Evolutionary conservation across 208 protist genomes (phyloP), one percentile per base, ranked within the genome.

Genomic region (Borovskyia barvae): DNA sequence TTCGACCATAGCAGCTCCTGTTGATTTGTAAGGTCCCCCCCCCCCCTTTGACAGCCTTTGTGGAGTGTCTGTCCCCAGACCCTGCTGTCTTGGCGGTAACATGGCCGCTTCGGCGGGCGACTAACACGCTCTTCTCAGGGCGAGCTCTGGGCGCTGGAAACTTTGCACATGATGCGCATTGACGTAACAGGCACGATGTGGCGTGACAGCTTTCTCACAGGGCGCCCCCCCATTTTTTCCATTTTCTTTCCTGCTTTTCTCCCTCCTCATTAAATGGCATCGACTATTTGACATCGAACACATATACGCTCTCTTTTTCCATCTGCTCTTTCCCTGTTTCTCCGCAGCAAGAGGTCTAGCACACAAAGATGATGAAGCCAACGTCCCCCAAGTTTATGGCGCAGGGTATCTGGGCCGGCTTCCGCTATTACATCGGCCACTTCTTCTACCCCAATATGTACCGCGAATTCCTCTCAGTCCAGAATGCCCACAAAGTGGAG

Each of bases 361-460:
- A 47, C 22, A 25, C 62, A 25, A 82, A 66, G 46, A 93, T 85
- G 77, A 87, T 93, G 86, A 82, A 82, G 66, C 72, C 82, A 19
- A 93, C 86, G 47, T 70, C 72, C 22, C 81, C 81, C 4, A 81
- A 75, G 54, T 72, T 78, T 53, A 88, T 93, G 83, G 82, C 87
- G 24, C 87, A 92, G 74, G 85, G 85, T 47, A 88, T 92, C 42
- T 94, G 85, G 82, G 88, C 82, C 20, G 88, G 88, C 51, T 87
- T 84, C 60, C 84, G 84, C 14, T 94, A 91, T 74, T 89, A 89
- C 58, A 75, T 92, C 20, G 88, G 82, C 14, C 85, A 94, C 79
- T 94, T 94, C 76, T 89, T 94, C 65, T 91, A 91, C 74, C 88
- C 88, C 11, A 92, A 92, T 64, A 90, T 92, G 82, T 94, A 91